Evolutionary conservation across 352 stramenopile genomes (phyloP).

Genomic region (Globisporangium parvum): DNA sequence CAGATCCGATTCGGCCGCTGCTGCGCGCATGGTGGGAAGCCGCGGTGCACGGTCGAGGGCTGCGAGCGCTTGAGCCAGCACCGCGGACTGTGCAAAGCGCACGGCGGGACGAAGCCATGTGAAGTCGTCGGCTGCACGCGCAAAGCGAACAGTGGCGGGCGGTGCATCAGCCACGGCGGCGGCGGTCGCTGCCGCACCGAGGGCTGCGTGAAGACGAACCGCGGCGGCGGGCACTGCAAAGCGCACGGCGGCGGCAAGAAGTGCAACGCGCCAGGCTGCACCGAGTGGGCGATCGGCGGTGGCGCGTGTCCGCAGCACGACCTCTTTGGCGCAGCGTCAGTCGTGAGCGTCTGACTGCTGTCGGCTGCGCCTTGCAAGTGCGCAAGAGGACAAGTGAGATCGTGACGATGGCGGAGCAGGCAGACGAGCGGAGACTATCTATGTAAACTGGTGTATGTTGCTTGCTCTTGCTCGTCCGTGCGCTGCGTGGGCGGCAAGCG

Average conservation of each 20-base stretch:
- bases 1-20: slow-evolving; percentile 68
- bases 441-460: slow-evolving; percentile 6
- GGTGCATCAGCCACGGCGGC: slow-evolving; percentile 78
- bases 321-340: slow-evolving; percentile 33
- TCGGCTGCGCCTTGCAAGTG: slow-evolving; percentile 1
- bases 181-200: slow-evolving; percentile 62
- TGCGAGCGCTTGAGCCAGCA: slow-evolving; percentile 64
- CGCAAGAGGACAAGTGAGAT: slow-evolving; percentile 1
- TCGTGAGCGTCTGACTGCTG: slow-evolving; percentile 42
- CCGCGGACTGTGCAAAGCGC: slow-evolving; percentile 69
- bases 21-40: slow-evolving; percentile 73
- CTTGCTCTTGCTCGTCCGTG: background rate
- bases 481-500: background rate
- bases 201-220: slow-evolving; percentile 68
- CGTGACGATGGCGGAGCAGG: too few species aligned
- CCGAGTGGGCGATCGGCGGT: slow-evolving; percentile 66
- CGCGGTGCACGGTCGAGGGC: slow-evolving; percentile 50
- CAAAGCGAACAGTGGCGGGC: slow-evolving; percentile 69
- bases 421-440: slow-evolving; percentile 2
- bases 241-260: slow-evolving; percentile 77
- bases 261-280: slow-evolving; percentile 48
- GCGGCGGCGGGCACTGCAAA: slow-evolving; percentile 73
- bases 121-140: slow-evolving; percentile 50
- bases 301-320: slow-evolving; percentile 62
- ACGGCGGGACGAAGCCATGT: slow-evolving; percentile 69